These are phyloP conservation scores for Dactylorhiza incarnata DNA, from an alignment of 106 monocot genomes.

Conservation along the genomic window DNA sequence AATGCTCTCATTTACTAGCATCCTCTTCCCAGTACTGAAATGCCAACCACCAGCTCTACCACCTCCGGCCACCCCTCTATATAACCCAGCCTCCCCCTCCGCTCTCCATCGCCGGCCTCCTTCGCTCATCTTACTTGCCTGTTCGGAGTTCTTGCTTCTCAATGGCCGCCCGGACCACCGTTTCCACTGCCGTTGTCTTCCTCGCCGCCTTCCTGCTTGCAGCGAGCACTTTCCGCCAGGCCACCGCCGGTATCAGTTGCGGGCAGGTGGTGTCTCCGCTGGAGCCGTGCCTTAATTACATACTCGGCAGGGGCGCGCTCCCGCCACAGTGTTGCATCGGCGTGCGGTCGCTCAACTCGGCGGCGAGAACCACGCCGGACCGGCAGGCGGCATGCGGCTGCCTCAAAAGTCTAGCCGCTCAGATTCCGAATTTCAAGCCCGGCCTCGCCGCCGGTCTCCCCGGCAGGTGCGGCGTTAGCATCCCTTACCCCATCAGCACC, in stretches of 20 bases:
- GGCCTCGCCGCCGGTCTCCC: conserved; percentile 13
- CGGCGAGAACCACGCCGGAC: conserved; percentile 18
- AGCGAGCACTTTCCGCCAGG: not conserved
- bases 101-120: not conserved
- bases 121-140: not conserved
- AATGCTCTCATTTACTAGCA: too few species aligned
- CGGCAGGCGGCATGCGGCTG: conserved; percentile 28
- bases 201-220: not conserved
- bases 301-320: not conserved
- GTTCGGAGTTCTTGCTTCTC: not conserved
- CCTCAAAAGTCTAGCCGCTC: conserved; percentile 14
- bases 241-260: conserved; percentile 15
- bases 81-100: not conserved
- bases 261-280: conserved; percentile 18
- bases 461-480: conserved; percentile 25
- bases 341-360: conserved; percentile 11
- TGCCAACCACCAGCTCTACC: too few species aligned
- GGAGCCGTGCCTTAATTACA: conserved; percentile 16
- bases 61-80: not conserved
- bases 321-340: conserved; percentile 22
- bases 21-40: too few species aligned
- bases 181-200: not conserved
- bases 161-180: not conserved
- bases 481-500: conserved; percentile 32
- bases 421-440: conserved; percentile 7